Conservation (phyloP, 352 stramenopile genomes). For the Phytopythium cucurbitacearum region DNA sequence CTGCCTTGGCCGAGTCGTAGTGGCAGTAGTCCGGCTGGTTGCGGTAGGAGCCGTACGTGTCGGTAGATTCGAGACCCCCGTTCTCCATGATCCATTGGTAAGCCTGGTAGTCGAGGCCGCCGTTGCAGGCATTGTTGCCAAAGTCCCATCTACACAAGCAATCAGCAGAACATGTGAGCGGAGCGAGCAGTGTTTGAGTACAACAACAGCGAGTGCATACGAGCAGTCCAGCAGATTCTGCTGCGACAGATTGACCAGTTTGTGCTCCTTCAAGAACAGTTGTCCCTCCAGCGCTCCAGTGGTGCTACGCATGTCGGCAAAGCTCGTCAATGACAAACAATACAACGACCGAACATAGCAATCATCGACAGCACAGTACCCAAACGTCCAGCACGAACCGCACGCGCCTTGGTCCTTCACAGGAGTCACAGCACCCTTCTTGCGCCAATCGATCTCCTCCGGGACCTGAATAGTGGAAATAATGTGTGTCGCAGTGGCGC, state of each 20-base stretch:
- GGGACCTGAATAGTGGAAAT: slow-evolving; percentile 33
- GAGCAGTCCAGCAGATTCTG: slow-evolving; percentile 91
- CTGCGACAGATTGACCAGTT: slow-evolving; percentile 82
- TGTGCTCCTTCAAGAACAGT: slow-evolving; percentile 64
- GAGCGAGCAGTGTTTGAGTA: background rate
- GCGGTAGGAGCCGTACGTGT: slow-evolving; percentile 84
- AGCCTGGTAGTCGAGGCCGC: slow-evolving; percentile 87
- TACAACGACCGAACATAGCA: background rate
- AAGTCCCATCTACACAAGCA: slow-evolving; percentile 67
- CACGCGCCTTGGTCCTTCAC: slow-evolving; percentile 91
- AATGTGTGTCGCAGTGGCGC: slow-evolving; percentile 40
- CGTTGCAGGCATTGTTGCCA: slow-evolving; percentile 89
- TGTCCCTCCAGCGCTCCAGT: slow-evolving; percentile 77
- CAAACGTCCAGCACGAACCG: slow-evolving; percentile 92
- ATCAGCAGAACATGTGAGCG: background rate
- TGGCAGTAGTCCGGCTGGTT: slow-evolving; percentile 88
- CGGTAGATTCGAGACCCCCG: slow-evolving; percentile 71
- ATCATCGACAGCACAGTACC: slow-evolving; percentile 19
- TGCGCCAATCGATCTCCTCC: slow-evolving; percentile 84
- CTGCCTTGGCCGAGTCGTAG: slow-evolving; percentile 70
- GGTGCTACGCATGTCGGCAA: slow-evolving; percentile 34
- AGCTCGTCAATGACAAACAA: slow-evolving; percentile 3
- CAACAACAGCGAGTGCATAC: slow-evolving; percentile 18
- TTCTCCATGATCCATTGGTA: slow-evolving; percentile 87
- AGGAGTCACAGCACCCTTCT: slow-evolving; percentile 80